phyloP scores from a whole-genome alignment of 1,284 basidiomycete genomes.

The Dichomitus squalens region DNA sequence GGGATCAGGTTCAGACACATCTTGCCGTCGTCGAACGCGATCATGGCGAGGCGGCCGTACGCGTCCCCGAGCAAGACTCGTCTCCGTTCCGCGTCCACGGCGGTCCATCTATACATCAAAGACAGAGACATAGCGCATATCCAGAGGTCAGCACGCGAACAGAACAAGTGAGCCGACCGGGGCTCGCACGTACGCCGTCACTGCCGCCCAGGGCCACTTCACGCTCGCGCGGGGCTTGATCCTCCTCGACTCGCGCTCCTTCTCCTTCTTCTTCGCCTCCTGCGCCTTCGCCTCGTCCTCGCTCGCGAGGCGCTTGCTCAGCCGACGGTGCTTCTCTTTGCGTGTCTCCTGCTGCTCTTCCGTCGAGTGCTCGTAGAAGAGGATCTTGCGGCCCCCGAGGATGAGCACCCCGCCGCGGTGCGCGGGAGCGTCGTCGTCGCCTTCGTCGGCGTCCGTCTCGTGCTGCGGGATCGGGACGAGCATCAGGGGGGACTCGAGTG shows the following conservation, averaged over 20 bases:
- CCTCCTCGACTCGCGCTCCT: constrained; percentile 52
- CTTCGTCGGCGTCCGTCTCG: constrained; percentile 30
- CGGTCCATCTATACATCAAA: constrained; percentile 46
- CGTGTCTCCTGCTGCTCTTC: constrained; percentile 51
- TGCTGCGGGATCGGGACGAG: constrained; percentile 50
- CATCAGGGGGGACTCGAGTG: constrained; percentile 42
- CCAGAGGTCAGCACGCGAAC: background rate
- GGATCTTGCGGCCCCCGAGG: constrained; percentile 62
- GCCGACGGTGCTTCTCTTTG: constrained; percentile 50
- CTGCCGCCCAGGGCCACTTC: constrained; percentile 73
- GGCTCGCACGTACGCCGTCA: constrained; percentile 53
- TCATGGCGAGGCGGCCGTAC: constrained; percentile 72
- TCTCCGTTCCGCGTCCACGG: constrained; percentile 44
- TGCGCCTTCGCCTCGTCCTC: constrained; percentile 40
- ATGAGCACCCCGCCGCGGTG: constrained; percentile 71
- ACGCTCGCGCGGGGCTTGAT: constrained; percentile 54
- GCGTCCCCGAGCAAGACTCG: constrained; percentile 76
- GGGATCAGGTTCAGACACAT: constrained; percentile 62
- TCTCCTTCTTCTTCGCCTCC: constrained; percentile 57
- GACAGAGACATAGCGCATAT: too few species aligned
- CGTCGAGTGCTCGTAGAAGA: constrained; percentile 59
- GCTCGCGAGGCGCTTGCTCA: constrained; percentile 52
- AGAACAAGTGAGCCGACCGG: background rate
- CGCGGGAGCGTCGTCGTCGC: constrained; percentile 30
- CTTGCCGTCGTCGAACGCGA: constrained; percentile 58